Conservation (phyloP, 164 flowering plant species). For the Piper betle region DNA sequence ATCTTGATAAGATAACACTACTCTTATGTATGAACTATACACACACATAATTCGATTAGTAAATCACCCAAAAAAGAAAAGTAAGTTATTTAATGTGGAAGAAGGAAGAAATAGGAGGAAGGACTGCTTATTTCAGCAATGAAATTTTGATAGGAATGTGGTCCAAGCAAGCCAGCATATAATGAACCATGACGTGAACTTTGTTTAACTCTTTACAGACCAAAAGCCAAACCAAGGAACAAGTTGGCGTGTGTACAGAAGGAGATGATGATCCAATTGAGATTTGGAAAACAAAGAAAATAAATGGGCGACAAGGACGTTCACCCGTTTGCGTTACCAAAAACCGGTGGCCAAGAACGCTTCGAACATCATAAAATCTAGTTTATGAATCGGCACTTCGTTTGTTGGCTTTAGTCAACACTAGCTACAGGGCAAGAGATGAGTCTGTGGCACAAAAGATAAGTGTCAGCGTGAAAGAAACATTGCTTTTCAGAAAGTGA, state of each 20-base stretch:
- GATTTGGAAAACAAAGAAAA: neutral
- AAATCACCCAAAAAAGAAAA: neutral
- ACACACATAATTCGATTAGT: neutral
- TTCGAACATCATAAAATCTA: neutral
- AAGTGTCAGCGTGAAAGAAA: neutral
- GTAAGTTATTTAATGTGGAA: neutral
- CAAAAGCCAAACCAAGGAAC: neutral
- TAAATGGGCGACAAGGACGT: neutral
- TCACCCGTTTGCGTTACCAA: neutral
- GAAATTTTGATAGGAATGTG: neutral
- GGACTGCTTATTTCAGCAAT: neutral
- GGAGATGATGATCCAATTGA: neutral
- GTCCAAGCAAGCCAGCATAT: neutral
- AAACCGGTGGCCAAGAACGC: neutral
- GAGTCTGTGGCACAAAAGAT: neutral
- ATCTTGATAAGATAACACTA: no score
- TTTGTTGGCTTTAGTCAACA: neutral
- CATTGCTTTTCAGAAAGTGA: no score
- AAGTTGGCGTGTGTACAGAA: neutral
- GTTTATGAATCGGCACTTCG: neutral
- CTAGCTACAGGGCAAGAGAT: neutral
- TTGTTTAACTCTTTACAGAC: neutral
- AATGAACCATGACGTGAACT: neutral
- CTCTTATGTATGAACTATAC: no score
- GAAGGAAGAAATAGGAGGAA: neutral